Conservation (phyloP, 257 asterid genomes). For the Jaltomata sinuosa region DNA sequence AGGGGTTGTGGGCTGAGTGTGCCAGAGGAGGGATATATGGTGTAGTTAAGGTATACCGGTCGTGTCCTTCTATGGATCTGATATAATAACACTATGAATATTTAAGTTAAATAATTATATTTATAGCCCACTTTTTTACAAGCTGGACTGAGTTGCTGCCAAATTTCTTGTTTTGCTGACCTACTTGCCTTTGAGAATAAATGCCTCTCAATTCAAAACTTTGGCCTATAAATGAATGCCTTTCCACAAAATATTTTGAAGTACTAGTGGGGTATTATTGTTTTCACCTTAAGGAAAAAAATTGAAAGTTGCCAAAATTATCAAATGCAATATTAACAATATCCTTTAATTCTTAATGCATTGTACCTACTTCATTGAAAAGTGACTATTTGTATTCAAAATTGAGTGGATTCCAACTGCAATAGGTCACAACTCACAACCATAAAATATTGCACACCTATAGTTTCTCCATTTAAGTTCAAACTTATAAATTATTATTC, state of each 20-base stretch:
- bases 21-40: too few relatives aligned
- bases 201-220: too few relatives aligned
- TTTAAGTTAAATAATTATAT: too few relatives aligned
- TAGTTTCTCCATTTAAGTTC: not conserved
- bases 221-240: too few relatives aligned
- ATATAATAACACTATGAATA: too few relatives aligned
- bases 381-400: not conserved
- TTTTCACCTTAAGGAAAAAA: not conserved
- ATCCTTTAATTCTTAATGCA: not conserved
- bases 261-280: not conserved
- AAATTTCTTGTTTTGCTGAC: too few relatives aligned
- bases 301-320: not conserved
- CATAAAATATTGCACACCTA: not conserved
- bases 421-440: not conserved
- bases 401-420: not conserved
- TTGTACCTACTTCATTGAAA: not conserved
- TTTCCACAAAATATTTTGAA: not conserved
- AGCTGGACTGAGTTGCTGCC: too few relatives aligned
- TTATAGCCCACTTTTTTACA: too few relatives aligned
- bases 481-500: not conserved
- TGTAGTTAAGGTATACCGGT: too few relatives aligned
- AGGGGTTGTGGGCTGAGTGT: too few relatives aligned
- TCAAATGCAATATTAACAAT: not conserved
- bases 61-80: too few relatives aligned
- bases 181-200: too few relatives aligned